Conservation (phyloP, 164 flowering plant genomes). For the Dillenia turbinata region DNA sequence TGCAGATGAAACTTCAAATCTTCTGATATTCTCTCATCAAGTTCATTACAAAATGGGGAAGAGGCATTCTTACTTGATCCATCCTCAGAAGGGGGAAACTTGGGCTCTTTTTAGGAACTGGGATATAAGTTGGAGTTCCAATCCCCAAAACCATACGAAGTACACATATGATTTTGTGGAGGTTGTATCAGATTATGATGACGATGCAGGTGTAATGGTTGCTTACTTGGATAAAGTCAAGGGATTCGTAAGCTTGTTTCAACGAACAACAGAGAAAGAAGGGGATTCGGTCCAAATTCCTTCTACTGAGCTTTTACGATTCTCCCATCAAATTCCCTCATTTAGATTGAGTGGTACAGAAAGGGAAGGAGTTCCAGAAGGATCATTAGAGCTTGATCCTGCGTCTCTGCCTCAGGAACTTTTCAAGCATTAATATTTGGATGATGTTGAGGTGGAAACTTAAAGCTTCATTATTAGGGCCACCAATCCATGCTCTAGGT, state of each 20-base stretch:
- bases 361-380: slow-evolving; percentile 43
- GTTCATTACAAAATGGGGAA: slow-evolving; percentile 12
- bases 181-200: slow-evolving; percentile 36
- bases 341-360: slow-evolving; percentile 43
- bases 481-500: no score
- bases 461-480: neutral
- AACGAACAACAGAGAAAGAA: slow-evolving; percentile 12
- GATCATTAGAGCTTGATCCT: slow-evolving; percentile 61
- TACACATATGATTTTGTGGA: slow-evolving; percentile 49
- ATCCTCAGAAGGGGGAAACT: slow-evolving; percentile 56
- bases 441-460: slow-evolving; percentile 15
- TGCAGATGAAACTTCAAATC: slow-evolving; percentile 16
- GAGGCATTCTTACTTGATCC: slow-evolving; percentile 24
- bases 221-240: slow-evolving; percentile 37
- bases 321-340: slow-evolving; percentile 59
- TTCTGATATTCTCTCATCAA: slow-evolving; percentile 47
- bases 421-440: neutral
- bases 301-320: slow-evolving; percentile 31
- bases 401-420: slow-evolving; percentile 35
- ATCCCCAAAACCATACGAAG: slow-evolving; percentile 32
- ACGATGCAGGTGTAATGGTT: slow-evolving; percentile 37
- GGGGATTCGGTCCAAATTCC: slow-evolving; percentile 20
- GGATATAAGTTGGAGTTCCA: slow-evolving; percentile 47
- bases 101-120: slow-evolving; percentile 66
- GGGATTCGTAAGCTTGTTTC: slow-evolving; percentile 49